Evolutionary conservation across 2,329 filamentous ascomycete genomes (phyloP).

Genomic region (Pseudogymnoascus sp.): DNA sequence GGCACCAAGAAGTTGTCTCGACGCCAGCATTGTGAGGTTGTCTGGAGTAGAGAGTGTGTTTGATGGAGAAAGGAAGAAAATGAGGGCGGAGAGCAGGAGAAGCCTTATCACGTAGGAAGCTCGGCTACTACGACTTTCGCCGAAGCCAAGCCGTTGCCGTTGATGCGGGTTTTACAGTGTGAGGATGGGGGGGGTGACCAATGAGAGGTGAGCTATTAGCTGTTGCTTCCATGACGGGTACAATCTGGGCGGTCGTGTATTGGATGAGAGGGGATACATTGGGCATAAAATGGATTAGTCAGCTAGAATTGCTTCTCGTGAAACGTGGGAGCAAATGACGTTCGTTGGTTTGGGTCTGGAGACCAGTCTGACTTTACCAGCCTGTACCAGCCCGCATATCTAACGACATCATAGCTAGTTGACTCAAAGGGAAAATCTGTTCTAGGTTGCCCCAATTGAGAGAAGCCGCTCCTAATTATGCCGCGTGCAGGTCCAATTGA

Average conservation of each 20-base stretch:
- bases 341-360: background rate
- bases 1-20: conserved; percentile 61
- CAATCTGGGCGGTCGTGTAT: background rate
- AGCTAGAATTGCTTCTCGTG: background rate
- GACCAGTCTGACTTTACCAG: conserved; percentile 2
- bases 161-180: conserved; percentile 8
- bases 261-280: background rate
- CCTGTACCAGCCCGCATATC: background rate
- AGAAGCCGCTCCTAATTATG: background rate
- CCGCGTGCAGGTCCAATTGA: background rate
- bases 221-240: conserved; percentile 5
- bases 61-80: conserved; percentile 13
- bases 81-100: conserved; percentile 7
- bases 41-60: conserved; percentile 15
- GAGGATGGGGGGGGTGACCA: background rate
- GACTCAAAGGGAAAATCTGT: background rate
- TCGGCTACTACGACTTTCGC: conserved; percentile 10
- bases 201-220: background rate
- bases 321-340: conserved; percentile 9
- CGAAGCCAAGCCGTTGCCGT: conserved; percentile 10
- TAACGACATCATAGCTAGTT: conserved; percentile 5
- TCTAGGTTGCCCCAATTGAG: background rate
- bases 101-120: conserved; percentile 10
- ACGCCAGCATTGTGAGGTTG: conserved; percentile 56
- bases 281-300: conserved; percentile 6